Conservation (phyloP, 164 flowering plant species). For the Warburgia ugandensis region DNA sequence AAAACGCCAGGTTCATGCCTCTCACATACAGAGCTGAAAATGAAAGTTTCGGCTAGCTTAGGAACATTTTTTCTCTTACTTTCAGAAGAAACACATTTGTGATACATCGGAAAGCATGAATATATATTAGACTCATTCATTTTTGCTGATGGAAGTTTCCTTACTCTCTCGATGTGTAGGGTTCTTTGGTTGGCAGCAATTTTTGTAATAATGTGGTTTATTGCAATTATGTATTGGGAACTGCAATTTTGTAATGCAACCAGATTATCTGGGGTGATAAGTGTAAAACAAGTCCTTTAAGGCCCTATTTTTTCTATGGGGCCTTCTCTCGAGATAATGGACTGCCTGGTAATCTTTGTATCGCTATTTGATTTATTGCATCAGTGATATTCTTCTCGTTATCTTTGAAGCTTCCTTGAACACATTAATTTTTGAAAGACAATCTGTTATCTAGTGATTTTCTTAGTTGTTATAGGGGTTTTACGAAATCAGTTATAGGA, state of each 20-base stretch:
- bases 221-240: slow-evolving; percentile 9
- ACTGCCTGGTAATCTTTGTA: no score
- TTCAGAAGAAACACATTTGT: not conserved
- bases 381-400: no score
- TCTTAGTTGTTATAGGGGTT: no score
- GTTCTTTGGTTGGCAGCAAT: slow-evolving; percentile 27
- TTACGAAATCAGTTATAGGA: no score
- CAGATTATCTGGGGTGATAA: slow-evolving; percentile 13
- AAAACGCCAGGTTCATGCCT: no score
- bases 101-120: slow-evolving; percentile 14
- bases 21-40: slow-evolving; percentile 25
- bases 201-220: slow-evolving; percentile 35
- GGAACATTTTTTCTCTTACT: slow-evolving; percentile 11
- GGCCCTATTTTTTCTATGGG: slow-evolving; percentile 2
- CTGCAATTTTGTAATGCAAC: slow-evolving; percentile 16
- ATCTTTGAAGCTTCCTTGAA: no score
- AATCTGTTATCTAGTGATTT: no score
- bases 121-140: slow-evolving; percentile 5
- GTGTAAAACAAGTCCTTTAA: slow-evolving; percentile 9
- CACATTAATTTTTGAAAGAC: no score
- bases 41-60: slow-evolving; percentile 23
- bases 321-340: no score
- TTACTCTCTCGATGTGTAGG: slow-evolving; percentile 26
- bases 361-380: no score
- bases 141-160: slow-evolving; percentile 17